Percentiles rank a stretch among this genome's conserved stretches.
Evolutionary conservation across 352 stramenopile species (phyloP).

Genomic region (Phytophthora colocasiae): DNA sequence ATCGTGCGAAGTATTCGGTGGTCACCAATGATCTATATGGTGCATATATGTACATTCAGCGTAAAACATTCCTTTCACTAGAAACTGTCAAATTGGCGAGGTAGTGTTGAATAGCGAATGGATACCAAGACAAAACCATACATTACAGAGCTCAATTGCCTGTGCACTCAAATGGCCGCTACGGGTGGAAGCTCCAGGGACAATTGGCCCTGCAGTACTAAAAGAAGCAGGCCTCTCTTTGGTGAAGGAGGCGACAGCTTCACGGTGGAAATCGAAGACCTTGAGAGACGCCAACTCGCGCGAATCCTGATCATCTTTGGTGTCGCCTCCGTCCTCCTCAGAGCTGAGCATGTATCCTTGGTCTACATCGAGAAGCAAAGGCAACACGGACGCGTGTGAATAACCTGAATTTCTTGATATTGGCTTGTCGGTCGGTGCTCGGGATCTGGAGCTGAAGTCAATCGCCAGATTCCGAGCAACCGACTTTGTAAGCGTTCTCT

Average conservation of each 20-base stretch:
- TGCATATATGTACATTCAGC: too few species aligned
- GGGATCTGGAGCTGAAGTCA: constrained; percentile 13
- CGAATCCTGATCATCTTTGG: constrained; percentile 27
- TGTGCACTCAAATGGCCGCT: constrained; percentile 7
- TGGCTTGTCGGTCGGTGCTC: constrained; percentile 24
- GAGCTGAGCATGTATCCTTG: constrained; percentile 64
- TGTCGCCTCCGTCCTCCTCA: constrained; percentile 29
- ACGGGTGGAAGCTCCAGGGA: constrained; percentile 9
- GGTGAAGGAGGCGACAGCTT: constrained; percentile 29
- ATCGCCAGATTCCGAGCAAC: constrained; percentile 23
- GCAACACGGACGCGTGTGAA: constrained; percentile 27
- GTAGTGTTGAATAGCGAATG: too few species aligned
- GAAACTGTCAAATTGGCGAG: too few species aligned
- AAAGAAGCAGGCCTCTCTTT: constrained; percentile 29
- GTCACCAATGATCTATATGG: background rate
- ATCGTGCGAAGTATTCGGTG: background rate
- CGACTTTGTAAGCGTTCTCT: constrained; percentile 40
- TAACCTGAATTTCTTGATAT: constrained; percentile 38
- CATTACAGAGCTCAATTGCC: constrained; percentile 5
- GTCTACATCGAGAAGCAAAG: constrained; percentile 19
- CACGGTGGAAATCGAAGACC: constrained; percentile 25
- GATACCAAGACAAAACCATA: too few species aligned
- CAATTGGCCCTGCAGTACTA: constrained; percentile 20
- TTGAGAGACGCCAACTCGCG: constrained; percentile 30
- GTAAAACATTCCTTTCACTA: too few species aligned